phyloP scores from a whole-genome alignment of 805 yeast species.

The Metschnikowia colocasiae region DNA sequence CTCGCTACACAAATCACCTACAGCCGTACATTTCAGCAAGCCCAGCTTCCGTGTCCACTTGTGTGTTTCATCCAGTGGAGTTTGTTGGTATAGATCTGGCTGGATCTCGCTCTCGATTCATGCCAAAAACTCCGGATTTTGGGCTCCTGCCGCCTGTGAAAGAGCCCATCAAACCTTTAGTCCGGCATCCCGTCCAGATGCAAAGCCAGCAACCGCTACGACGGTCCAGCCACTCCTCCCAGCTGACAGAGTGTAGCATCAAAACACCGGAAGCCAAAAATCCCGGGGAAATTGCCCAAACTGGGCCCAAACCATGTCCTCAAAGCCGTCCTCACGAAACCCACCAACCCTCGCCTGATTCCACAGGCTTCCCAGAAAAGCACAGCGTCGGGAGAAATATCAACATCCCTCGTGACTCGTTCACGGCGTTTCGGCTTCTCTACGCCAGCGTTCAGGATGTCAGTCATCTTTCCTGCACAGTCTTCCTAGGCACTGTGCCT shows the following conservation, averaged over 20 bases:
- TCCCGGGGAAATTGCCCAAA: too few relatives aligned
- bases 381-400: neutral
- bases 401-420: constrained; percentile 49
- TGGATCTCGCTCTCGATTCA: neutral
- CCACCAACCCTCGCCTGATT: too few relatives aligned
- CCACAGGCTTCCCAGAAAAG: neutral
- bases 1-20: neutral
- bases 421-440: constrained; percentile 56
- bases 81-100: neutral
- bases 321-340: too few relatives aligned
- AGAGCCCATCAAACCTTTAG: neutral
- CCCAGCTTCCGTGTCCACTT: neutral
- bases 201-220: neutral
- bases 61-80: neutral
- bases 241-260: neutral
- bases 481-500: constrained; percentile 59
- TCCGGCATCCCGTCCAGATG: neutral
- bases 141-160: neutral
- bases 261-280: neutral
- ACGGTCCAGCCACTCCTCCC: neutral
- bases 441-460: constrained; percentile 51
- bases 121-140: neutral
- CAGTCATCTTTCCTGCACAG: constrained; percentile 43
- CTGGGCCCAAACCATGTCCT: too few relatives aligned
- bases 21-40: neutral